These are phyloP conservation scores for Astraeus odoratus DNA, from an alignment of 768 basidiomycete genomes.

Conservation along the genomic window DNA sequence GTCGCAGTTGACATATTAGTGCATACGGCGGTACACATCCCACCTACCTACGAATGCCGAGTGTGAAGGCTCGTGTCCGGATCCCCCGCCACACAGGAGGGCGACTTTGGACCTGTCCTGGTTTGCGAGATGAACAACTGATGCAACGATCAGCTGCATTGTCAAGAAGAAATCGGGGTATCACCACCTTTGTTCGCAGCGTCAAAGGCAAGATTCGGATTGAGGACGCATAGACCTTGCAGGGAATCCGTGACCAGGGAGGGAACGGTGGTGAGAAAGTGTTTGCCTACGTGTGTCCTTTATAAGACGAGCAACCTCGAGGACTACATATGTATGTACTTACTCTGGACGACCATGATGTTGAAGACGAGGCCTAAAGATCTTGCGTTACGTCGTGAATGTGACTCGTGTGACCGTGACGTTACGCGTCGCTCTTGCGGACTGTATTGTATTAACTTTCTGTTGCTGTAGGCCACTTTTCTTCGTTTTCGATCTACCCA, in stretches of 20 bases:
- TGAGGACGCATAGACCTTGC: slow-evolving; percentile 60
- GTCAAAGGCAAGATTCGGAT: slow-evolving; percentile 70
- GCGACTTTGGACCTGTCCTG: slow-evolving; percentile 62
- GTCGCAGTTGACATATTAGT: too few species aligned
- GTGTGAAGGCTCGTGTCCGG: slow-evolving; percentile 90
- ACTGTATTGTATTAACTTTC: too few species aligned
- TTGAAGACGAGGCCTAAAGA: not conserved
- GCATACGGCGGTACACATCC: not conserved
- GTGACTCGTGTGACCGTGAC: slow-evolving; percentile 5
- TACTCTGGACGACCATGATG: slow-evolving; percentile 14
- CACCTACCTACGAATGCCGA: slow-evolving; percentile 75
- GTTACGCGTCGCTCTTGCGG: not conserved
- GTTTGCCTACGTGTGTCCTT: slow-evolving; percentile 41
- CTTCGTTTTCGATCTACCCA: slow-evolving; percentile 4
- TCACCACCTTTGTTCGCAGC: slow-evolving; percentile 65
- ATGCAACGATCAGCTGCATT: not conserved
- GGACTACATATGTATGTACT: not conserved
- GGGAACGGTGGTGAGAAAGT: slow-evolving; percentile 68
- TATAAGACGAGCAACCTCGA: not conserved
- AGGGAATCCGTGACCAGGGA: slow-evolving; percentile 76
- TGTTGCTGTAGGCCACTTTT: too few species aligned
- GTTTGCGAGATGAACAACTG: slow-evolving; percentile 58
- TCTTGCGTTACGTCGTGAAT: too few species aligned
- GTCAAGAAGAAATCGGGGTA: not conserved
- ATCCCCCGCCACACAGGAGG: slow-evolving; percentile 77